Conservation (phyloP, 208 protist species). For the Paratrypanosoma confusum region DNA sequence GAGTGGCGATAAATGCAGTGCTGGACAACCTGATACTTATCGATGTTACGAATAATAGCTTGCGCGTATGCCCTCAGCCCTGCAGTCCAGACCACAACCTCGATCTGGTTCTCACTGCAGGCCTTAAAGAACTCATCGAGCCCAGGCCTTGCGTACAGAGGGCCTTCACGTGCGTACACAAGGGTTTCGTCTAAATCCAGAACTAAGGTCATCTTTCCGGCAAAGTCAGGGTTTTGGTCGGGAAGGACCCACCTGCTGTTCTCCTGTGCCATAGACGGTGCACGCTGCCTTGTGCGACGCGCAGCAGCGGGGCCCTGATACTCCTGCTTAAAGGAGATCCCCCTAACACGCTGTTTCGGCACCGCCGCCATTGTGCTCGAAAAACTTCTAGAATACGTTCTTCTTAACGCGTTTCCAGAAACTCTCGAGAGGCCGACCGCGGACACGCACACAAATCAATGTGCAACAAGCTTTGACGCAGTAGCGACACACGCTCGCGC, state of each 20-base stretch:
- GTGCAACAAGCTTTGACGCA: no score
- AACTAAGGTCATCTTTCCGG: conserved; percentile 79
- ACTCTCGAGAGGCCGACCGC: no score
- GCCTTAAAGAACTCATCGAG: conserved; percentile 82
- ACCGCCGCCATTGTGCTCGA: background rate
- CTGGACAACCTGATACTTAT: conserved; percentile 65
- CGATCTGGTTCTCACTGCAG: conserved; percentile 73
- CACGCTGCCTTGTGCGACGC: conserved; percentile 58
- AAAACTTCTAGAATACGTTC: no score
- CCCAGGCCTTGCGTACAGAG: conserved; percentile 78
- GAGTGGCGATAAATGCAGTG: conserved; percentile 91
- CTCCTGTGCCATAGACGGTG: conserved; percentile 85
- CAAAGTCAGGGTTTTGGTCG: conserved; percentile 51
- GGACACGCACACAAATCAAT: no score
- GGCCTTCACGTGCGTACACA: conserved; percentile 77
- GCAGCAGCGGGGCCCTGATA: conserved; percentile 57
- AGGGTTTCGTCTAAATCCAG: conserved; percentile 87
- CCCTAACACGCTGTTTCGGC: conserved; percentile 73
- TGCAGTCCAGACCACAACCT: conserved; percentile 89
- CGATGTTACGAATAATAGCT: conserved; percentile 87
- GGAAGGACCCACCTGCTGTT: conserved; percentile 71
- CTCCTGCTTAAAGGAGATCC: conserved; percentile 88
- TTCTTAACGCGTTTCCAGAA: background rate
- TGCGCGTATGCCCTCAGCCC: conserved; percentile 87
- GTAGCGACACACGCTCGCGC: no score